Conservation (phyloP, 1,284 basidiomycete genomes). For the Boletus sp. region DNA sequence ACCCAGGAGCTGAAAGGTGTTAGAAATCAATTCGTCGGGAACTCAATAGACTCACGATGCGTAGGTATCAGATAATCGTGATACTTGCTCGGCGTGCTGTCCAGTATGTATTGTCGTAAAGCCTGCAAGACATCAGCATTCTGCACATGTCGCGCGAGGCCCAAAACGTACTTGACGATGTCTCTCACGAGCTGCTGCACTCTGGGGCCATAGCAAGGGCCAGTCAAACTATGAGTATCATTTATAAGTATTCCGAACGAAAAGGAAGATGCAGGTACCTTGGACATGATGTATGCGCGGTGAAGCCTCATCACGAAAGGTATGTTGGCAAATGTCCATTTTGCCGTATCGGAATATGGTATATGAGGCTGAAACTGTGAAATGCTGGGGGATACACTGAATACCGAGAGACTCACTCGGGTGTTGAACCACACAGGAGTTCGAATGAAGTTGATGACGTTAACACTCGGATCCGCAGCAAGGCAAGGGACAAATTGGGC, state of each 20-base stretch:
- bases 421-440: constrained; percentile 35
- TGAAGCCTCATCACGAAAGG: constrained; percentile 34
- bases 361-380: constrained; percentile 20
- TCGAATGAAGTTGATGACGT: constrained; percentile 36
- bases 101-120: constrained; percentile 31
- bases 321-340: constrained; percentile 37
- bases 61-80: constrained; percentile 36
- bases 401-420: constrained; percentile 20
- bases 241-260: not conserved
- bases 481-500: constrained; percentile 37
- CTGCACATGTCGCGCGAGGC: not conserved
- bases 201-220: constrained; percentile 15
- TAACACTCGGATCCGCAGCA: constrained; percentile 30
- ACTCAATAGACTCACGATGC: constrained; percentile 29
- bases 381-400: not conserved
- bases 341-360: constrained; percentile 26
- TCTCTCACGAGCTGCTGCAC: constrained; percentile 13
- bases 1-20: constrained; percentile 32
- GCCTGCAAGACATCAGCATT: constrained; percentile 18
- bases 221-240: constrained; percentile 17
- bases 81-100: constrained; percentile 34
- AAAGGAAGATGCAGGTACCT: constrained; percentile 8
- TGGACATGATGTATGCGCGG: constrained; percentile 30
- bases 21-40: not conserved
- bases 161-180: constrained; percentile 14